Base-by-base conservation (phyloP, 2,329 filamentous ascomycete genomes). In the Monosporascus ibericus region DNA sequence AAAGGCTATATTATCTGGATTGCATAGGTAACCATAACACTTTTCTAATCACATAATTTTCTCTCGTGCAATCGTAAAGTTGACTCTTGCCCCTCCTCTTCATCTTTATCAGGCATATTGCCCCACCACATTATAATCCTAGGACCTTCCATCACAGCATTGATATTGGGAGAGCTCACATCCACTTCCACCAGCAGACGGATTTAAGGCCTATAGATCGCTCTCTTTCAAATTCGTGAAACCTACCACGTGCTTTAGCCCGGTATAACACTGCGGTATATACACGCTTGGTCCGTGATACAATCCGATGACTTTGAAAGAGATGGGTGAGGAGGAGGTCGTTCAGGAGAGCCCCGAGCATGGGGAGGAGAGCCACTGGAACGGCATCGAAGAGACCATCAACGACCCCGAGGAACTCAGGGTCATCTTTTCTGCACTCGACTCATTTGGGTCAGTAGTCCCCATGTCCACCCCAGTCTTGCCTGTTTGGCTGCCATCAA, bases 361-460 rank as follows among this genome's bases (percentile, higher is more conserved):
- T 24, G 52, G 40, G 5, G 70, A 74, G 18, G 68, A 74, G 44
- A 65, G 67, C 50, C 66, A 71, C 52, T 88, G 85, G 84, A 72
- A 72, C 36, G 84, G 82, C 3, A 76, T 86, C 49, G 84, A 85
- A 58, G 81, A 86, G 52, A 80, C 82, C 17, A 76, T 87, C 48
- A 75, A 82, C 9, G 91, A 96, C 62, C 83, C 85, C 0, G 90
- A 95, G 58, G 92, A 99, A 72, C 76, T 84, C 48, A 79, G 79
- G 55, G 90, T 95, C 48, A 79, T 97, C 9, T 89, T 88, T 68
- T 85, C 84, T 48, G 86, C 91, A 2, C 72, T 97, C 50, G 90
- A 96, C 73, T 96, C 92, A 11, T 97, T 94, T 70, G 80, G 86
- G 91, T 96, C 76, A 72, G 86, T 79, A 38, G 38, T 50, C 18